Conservation (phyloP, 1,284 basidiomycete genomes). For the Rugosomyces carneus region DNA sequence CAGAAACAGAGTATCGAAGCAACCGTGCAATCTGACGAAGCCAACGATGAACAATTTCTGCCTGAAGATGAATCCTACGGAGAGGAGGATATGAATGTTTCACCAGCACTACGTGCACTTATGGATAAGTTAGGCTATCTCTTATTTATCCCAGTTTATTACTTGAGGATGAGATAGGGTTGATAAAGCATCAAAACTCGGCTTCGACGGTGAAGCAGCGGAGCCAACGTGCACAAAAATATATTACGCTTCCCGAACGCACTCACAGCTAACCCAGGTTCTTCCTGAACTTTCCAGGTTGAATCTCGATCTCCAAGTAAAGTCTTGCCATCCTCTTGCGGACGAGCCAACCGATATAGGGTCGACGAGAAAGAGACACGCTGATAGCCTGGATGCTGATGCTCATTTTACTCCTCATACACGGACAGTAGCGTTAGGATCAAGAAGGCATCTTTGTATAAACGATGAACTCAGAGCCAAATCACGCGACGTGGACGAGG, state of each 20-base stretch:
- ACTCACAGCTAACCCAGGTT: conserved; percentile 91
- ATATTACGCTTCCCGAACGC: conserved; percentile 92
- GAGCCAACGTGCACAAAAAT: conserved; percentile 74
- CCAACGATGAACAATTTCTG: conserved; percentile 49
- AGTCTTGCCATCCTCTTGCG: conserved; percentile 18
- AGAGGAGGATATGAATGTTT: conserved; percentile 55
- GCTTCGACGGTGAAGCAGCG: conserved; percentile 27
- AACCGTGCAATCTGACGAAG: conserved; percentile 18
- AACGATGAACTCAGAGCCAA: conserved; percentile 70
- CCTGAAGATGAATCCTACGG: conserved; percentile 39
- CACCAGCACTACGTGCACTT: conserved; percentile 73
- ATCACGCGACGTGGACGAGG: conserved; percentile 84
- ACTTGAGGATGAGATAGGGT: conserved; percentile 21
- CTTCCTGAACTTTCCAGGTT: conserved; percentile 82
- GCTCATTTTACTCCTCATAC: conserved; percentile 25
- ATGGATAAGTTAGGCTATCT: conserved; percentile 64
- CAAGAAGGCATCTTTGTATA: conserved; percentile 92
- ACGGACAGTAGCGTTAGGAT: conserved; percentile 78
- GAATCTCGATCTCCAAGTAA: conserved; percentile 23
- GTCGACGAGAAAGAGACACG: conserved; percentile 21
- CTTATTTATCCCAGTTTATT: background rate
- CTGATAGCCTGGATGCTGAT: conserved; percentile 22
- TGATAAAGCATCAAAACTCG: conserved; percentile 20
- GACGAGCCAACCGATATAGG: conserved; percentile 12
- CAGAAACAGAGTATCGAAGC: conserved; percentile 10